phyloP scores from a whole-genome alignment of 225 moss, liverwort and hornwort species.

The Thuidium tamariscinum region DNA sequence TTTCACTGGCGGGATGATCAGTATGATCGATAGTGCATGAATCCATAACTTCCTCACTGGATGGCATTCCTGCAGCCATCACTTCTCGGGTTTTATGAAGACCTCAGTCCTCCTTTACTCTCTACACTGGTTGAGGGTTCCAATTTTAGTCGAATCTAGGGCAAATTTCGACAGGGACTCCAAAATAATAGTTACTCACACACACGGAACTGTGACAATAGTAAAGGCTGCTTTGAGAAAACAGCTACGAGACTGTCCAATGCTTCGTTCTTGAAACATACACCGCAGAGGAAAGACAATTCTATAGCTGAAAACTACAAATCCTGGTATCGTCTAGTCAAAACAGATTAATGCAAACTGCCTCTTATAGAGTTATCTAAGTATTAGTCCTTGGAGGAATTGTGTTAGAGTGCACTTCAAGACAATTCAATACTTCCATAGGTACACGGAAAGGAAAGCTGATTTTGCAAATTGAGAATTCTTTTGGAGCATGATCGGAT shows the following conservation, averaged over 20 bases:
- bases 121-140: neutral
- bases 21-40: neutral
- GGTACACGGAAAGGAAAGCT: neutral
- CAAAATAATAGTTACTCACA: neutral
- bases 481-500: neutral
- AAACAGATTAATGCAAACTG: neutral
- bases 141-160: neutral
- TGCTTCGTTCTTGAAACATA: neutral
- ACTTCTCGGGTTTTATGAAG: neutral
- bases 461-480: neutral
- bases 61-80: neutral
- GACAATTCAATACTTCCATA: neutral
- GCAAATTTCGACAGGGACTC: neutral
- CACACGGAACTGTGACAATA: neutral
- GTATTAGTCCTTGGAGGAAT: neutral
- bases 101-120: neutral
- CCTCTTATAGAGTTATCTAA: neutral
- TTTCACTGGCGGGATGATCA: neutral
- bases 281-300: neutral
- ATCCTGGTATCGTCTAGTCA: neutral
- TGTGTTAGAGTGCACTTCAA: neutral
- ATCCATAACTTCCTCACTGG: neutral
- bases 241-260: neutral
- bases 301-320: neutral
- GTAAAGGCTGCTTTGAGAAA: neutral